These are phyloP conservation scores for Ramichloridium luteum DNA, from an alignment of 2,329 filamentous ascomycete genomes.

Conservation along the genomic window DNA sequence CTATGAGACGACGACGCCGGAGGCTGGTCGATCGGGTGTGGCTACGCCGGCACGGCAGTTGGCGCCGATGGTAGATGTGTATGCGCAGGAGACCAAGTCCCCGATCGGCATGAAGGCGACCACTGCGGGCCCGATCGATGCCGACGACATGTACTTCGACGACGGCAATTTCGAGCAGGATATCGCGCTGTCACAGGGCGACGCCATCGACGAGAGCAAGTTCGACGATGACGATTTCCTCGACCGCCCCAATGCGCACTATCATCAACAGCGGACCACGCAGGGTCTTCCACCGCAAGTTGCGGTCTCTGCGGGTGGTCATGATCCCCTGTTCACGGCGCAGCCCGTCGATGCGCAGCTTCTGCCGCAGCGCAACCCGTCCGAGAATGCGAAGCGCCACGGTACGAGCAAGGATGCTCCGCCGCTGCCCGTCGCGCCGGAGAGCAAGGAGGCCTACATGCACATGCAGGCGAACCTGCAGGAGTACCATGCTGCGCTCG, in stretches of 20 bases:
- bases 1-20: neutral
- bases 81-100: too few relatives aligned
- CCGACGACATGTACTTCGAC: conserved; percentile 27
- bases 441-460: conserved; percentile 20
- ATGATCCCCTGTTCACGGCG: neutral
- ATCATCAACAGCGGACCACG: neutral
- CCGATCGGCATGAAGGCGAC: too few relatives aligned
- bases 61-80: too few relatives aligned
- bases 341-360: conserved; percentile 18
- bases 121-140: neutral
- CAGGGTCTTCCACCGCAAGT: too few relatives aligned
- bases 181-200: conserved; percentile 9
- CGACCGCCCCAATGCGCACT: conserved; percentile 7
- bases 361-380: conserved; percentile 23
- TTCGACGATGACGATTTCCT: conserved; percentile 23
- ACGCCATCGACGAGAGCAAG: conserved; percentile 25
- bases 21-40: too few relatives aligned
- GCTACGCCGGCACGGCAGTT: too few relatives aligned
- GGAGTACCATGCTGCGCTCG: conserved; percentile 73
- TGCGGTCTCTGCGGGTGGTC: too few relatives aligned
- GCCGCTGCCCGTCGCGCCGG: conserved; percentile 36
- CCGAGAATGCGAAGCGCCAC: conserved; percentile 22
- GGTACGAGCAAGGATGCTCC: conserved; percentile 33
- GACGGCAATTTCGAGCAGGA: conserved; percentile 25
- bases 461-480: conserved; percentile 48